These are phyloP conservation scores for Erythrobasidium hasegawianum DNA, from an alignment of 1,284 basidiomycete species.

Conservation along the genomic window DNA sequence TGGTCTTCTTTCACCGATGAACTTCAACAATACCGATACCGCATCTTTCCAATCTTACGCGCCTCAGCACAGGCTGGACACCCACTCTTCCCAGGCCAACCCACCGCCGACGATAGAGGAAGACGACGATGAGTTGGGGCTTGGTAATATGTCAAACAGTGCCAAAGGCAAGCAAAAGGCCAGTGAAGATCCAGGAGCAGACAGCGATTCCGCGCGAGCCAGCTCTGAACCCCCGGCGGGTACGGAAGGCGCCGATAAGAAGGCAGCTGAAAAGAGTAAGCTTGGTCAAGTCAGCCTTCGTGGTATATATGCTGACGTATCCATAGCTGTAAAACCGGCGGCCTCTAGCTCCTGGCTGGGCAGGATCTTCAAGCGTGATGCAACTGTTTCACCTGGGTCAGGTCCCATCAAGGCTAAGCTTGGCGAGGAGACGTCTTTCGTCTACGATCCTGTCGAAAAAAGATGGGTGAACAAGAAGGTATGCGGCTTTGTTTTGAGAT, in stretches of 20 bases:
- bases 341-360: conserved; percentile 63
- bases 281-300: not conserved
- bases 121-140: conserved; percentile 82
- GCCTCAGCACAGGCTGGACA: conserved; percentile 23
- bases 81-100: conserved; percentile 4
- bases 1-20: conserved; percentile 46
- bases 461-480: conserved; percentile 96
- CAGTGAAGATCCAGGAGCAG: too few relatives aligned
- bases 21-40: conserved; percentile 33
- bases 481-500: too few relatives aligned
- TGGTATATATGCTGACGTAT: not conserved
- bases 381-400: conserved; percentile 52
- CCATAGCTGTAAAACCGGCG: conserved; percentile 39
- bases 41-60: conserved; percentile 26
- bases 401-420: conserved; percentile 86
- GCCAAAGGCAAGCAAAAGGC: conserved; percentile 36
- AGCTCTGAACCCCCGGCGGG: not conserved
- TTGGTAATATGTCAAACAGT: conserved; percentile 66
- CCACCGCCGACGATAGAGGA: conserved; percentile 51
- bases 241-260: not conserved
- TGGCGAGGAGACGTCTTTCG: conserved; percentile 85
- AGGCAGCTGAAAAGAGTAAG: conserved; percentile 17
- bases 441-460: conserved; percentile 90
- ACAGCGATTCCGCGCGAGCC: not conserved
- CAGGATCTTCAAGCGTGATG: conserved; percentile 55